Evolutionary conservation across 1,284 basidiomycete species (phyloP), one percentile per base, ranked within the genome.

Genomic region (Tremellales sp.): DNA sequence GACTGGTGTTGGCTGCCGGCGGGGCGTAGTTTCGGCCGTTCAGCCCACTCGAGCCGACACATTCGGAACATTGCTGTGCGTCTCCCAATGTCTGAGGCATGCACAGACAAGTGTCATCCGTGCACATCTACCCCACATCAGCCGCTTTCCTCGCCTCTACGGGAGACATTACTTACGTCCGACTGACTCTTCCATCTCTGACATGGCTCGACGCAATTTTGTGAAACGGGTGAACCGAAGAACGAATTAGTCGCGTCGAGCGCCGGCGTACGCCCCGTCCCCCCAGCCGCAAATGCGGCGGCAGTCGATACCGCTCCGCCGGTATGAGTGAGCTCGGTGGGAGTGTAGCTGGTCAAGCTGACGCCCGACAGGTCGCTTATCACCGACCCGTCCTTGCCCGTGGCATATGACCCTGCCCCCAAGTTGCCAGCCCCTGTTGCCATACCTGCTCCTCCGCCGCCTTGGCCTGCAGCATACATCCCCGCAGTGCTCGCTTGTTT

Each of bases 71-170:
- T 4, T 24, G 24, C 13, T 43, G 40, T 1, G 61, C 59, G 24
- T 41, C 46, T 3, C 33, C 23, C 17, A 61, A 11, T 11, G 42
- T 48, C 4, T 51, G 47, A n/a, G 46, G 45, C 13, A 52, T 60
- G 39, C 61, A 63, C 36, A 63, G 52, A 44, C 61, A 63, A 10
- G 13, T 33, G 40, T 61, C 59, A 25, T 54, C 42, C 3, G 46
- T 59, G 26, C 61, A 61, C 2, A 43, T 56, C 61, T 60, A 19
- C 25, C 0, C 1, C 33, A 25, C 23, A 25, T 48, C 21, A 43
- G 19, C 39, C 13, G n/a, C 21, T 12, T 45, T 23, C 2, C 23
- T 5, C 19, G 15, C 17, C 11, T 47, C 15, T 7, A 35, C 39
- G 17, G 2, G 12, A 19, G 48, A 37, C 19, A 10, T 6, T 10